phyloP scores from a whole-genome alignment of 306 rosid species.

The Quercus variabilis region DNA sequence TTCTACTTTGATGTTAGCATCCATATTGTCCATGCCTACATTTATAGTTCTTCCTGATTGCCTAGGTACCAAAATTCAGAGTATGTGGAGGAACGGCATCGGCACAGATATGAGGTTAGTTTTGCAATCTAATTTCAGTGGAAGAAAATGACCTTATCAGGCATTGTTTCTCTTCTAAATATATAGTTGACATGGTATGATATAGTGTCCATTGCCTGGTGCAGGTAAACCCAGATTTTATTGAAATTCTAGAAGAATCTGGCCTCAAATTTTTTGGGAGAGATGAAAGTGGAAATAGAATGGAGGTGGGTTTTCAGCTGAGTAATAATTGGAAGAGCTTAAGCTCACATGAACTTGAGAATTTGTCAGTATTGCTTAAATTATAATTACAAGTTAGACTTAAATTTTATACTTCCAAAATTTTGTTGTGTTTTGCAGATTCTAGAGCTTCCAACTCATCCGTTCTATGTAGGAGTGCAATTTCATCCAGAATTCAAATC shows the following conservation, averaged over 20 bases:
- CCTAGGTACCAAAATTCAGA: slow-evolving; percentile 71
- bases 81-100: slow-evolving; percentile 91
- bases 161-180: slow-evolving; percentile 14
- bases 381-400: slow-evolving; percentile 13
- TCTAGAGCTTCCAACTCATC: slow-evolving; percentile 87
- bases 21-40: slow-evolving; percentile 14
- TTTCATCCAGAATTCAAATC: slow-evolving; percentile 99
- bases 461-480: slow-evolving; percentile 88
- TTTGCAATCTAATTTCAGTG: slow-evolving; percentile 12
- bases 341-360: slow-evolving; percentile 13
- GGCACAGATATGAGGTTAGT: slow-evolving; percentile 95
- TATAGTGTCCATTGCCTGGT: slow-evolving; percentile 5
- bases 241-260: slow-evolving; percentile 69
- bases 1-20: slow-evolving; percentile 11
- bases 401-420: slow-evolving; percentile 4
- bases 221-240: slow-evolving; percentile 90
- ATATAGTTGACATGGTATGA: neutral
- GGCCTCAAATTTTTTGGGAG: slow-evolving; percentile 91
- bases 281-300: slow-evolving; percentile 92
- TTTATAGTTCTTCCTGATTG: slow-evolving; percentile 20
- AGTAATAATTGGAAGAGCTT: slow-evolving; percentile 16
- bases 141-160: neutral
- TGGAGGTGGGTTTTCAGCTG: slow-evolving; percentile 67
- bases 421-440: slow-evolving; percentile 52
- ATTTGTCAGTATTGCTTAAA: slow-evolving; percentile 13